phyloP scores from a whole-genome alignment of 148 eudicot species.

The Fallopia convolvulus region DNA sequence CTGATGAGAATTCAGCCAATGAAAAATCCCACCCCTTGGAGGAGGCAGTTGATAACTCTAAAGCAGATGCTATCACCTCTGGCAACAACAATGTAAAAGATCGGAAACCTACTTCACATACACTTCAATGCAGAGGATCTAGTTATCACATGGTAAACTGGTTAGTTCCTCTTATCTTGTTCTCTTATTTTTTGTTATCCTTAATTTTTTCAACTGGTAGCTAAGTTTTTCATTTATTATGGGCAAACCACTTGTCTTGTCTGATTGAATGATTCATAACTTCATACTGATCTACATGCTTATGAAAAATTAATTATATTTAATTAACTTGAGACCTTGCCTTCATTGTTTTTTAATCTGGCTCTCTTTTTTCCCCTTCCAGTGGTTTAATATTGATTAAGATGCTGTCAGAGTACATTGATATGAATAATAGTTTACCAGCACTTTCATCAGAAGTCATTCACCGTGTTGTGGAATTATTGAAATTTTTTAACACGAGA shows the following conservation, averaged over 20 bases:
- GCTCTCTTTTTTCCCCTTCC: conserved; percentile 15
- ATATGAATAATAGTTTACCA: conserved; percentile 76
- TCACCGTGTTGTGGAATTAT: conserved; percentile 88
- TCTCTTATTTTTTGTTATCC: not conserved
- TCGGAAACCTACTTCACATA: conserved; percentile 52
- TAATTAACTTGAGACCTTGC: not conserved
- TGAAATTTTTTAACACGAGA: conserved; percentile 92
- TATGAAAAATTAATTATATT: not conserved
- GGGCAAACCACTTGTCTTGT: not conserved
- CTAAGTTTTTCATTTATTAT: not conserved
- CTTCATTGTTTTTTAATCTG: not conserved
- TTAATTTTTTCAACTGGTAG: not conserved
- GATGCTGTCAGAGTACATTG: conserved; percentile 97
- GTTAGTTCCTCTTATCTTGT: conserved; percentile 30
- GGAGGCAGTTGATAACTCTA: conserved; percentile 28
- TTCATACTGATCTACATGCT: not conserved
- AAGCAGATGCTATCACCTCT: conserved; percentile 28
- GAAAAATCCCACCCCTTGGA: conserved; percentile 24
- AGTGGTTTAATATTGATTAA: conserved; percentile 97
- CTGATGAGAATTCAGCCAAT: conserved; percentile 22
- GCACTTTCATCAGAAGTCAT: conserved; percentile 80
- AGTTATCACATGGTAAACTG: conserved; percentile 99
- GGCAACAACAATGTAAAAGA: conserved; percentile 39
- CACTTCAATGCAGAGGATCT: conserved; percentile 57
- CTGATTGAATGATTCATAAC: not conserved